Percentiles rank a stretch among this genome's conserved stretches.
Conservation (phyloP, 371 early-diverging fungal species). For the Conidiobolus incongruus region DNA sequence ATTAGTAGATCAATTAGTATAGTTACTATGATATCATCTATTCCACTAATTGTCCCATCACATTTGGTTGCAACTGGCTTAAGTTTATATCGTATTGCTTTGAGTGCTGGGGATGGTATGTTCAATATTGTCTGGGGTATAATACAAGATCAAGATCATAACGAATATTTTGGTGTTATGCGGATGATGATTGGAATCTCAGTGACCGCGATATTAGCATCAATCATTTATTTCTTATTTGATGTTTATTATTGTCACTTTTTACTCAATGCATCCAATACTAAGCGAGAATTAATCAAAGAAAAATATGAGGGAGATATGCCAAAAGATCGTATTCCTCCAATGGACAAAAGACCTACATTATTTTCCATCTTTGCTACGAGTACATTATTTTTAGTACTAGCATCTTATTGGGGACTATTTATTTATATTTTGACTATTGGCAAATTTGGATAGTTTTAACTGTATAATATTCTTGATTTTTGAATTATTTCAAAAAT, state of each 20-base stretch:
- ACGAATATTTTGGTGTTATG: not conserved
- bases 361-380: no score
- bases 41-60: slow-evolving; percentile 30
- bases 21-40: no score
- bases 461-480: no score
- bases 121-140: not conserved
- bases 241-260: not conserved
- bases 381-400: no score
- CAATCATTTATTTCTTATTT: not conserved
- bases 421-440: no score
- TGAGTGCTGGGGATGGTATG: not conserved
- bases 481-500: no score
- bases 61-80: slow-evolving; percentile 37
- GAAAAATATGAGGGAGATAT: not conserved
- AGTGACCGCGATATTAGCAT: not conserved
- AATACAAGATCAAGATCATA: not conserved
- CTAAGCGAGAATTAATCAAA: not conserved
- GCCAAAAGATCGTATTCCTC: not conserved
- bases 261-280: not conserved
- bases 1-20: no score
- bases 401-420: no score
- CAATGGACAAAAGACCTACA: no score
- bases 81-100: slow-evolving; percentile 18
- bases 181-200: not conserved
- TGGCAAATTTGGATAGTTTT: no score